A percentile compares a stretch with the other conserved stretches of the same genome.
Conservation (phyloP, 345 rosid genomes). For the Citrus mangshanensis region DNA sequence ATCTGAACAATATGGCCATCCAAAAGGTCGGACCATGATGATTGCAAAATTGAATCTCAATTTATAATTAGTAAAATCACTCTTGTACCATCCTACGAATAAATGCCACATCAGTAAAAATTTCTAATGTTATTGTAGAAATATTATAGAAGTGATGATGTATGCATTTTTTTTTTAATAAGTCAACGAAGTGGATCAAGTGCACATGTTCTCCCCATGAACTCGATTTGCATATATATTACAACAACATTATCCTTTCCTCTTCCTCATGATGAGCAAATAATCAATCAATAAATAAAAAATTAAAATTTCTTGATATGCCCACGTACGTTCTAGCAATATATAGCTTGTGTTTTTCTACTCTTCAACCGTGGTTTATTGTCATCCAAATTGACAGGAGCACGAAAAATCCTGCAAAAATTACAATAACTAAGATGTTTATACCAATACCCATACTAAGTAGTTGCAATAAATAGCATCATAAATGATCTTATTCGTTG, state of each 20-base stretch:
- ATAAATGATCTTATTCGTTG: background rate
- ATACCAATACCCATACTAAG: background rate
- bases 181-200: too few species aligned
- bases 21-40: too few species aligned
- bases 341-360: background rate
- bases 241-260: background rate
- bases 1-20: too few species aligned
- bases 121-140: too few species aligned
- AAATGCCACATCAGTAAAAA: too few species aligned
- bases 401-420: slow-evolving; percentile 14
- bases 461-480: background rate
- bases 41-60: too few species aligned
- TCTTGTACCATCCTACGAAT: too few species aligned
- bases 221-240: background rate
- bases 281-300: background rate
- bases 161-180: too few species aligned
- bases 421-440: too few species aligned
- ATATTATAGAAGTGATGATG: too few species aligned
- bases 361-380: background rate
- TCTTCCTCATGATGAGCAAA: background rate
- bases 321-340: background rate
- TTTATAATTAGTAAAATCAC: too few species aligned
- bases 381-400: slow-evolving; percentile 3
- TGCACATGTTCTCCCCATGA: too few species aligned
- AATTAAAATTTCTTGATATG: background rate